Percentiles rank a stretch among this genome's conserved stretches.
Conservation (phyloP, 495 filamentous ascomycete genomes). For the Tuber indicum region DNA sequence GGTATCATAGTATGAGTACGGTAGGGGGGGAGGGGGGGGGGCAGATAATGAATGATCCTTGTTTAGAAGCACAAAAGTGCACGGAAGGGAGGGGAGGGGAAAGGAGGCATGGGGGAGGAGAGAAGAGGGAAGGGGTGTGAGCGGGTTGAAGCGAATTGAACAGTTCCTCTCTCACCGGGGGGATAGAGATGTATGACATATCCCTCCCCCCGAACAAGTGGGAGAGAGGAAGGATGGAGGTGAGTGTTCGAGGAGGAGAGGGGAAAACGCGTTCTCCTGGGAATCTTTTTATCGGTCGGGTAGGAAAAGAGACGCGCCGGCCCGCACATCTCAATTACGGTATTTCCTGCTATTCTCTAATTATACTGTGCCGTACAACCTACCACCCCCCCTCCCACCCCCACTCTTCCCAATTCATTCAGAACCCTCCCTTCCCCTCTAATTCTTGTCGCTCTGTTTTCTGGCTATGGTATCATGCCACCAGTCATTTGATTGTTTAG, state of each 20-base stretch:
- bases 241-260: background rate
- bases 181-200: background rate
- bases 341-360: background rate
- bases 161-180: background rate
- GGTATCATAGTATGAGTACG: too few species aligned
- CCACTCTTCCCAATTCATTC: background rate
- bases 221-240: background rate
- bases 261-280: background rate
- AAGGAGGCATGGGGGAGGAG: background rate
- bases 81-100: background rate
- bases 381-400: background rate
- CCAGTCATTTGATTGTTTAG: background rate
- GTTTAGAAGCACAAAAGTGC: background rate
- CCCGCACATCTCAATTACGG: background rate
- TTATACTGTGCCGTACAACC: background rate
- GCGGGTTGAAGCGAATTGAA: slow-evolving; percentile 5
- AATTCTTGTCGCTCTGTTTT: background rate
- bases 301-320: background rate
- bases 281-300: background rate
- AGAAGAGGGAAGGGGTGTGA: background rate
- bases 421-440: background rate
- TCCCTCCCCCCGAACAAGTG: background rate
- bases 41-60: background rate
- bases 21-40: background rate
- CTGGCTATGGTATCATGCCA: background rate